phyloP scores from a whole-genome alignment of 1,284 basidiomycete species.

The Ustilago vetiveriae region DNA sequence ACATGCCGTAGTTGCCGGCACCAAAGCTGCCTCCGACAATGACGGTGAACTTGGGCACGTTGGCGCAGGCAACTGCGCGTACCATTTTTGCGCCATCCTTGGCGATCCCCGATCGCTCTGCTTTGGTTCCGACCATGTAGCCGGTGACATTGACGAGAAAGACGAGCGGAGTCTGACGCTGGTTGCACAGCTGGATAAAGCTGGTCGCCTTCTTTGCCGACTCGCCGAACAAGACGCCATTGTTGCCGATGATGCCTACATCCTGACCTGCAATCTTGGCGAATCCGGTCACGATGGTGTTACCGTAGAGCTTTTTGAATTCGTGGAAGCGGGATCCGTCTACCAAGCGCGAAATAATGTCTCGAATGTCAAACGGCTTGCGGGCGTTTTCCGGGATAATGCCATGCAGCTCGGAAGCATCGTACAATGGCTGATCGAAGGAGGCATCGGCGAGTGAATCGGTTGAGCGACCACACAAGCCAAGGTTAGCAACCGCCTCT shows the following conservation, averaged over 20 bases:
- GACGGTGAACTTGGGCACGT: slow-evolving; percentile 92
- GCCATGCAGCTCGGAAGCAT: slow-evolving; percentile 82
- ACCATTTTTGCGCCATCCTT: slow-evolving; percentile 99
- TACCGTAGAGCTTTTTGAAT: slow-evolving; percentile 93
- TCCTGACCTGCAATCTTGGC: slow-evolving; percentile 68
- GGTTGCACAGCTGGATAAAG: slow-evolving; percentile 93
- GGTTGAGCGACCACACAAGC: slow-evolving; percentile 28
- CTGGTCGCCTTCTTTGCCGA: slow-evolving; percentile 93
- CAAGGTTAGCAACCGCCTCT: slow-evolving; percentile 81
- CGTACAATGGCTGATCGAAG: slow-evolving; percentile 81
- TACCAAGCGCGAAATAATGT: slow-evolving; percentile 88
- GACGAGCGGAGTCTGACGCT: slow-evolving; percentile 85
- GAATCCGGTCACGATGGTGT: slow-evolving; percentile 82
- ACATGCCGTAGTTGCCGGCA: slow-evolving; percentile 81
- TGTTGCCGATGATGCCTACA: slow-evolving; percentile 81
- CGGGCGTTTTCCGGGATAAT: slow-evolving; percentile 89
- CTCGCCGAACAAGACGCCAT: slow-evolving; percentile 91
- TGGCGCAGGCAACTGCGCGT: slow-evolving; percentile 89
- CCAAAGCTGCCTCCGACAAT: slow-evolving; percentile 94
- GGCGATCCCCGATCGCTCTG: slow-evolving; percentile 91
- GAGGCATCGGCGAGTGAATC: slow-evolving; percentile 51
- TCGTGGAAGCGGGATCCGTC: slow-evolving; percentile 92
- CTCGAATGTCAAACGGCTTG: slow-evolving; percentile 89
- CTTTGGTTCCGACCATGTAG: slow-evolving; percentile 94
- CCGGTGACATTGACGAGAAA: slow-evolving; percentile 91